phyloP scores from a whole-genome alignment of 495 filamentous ascomycete species.

The Daldinia vernicosa region DNA sequence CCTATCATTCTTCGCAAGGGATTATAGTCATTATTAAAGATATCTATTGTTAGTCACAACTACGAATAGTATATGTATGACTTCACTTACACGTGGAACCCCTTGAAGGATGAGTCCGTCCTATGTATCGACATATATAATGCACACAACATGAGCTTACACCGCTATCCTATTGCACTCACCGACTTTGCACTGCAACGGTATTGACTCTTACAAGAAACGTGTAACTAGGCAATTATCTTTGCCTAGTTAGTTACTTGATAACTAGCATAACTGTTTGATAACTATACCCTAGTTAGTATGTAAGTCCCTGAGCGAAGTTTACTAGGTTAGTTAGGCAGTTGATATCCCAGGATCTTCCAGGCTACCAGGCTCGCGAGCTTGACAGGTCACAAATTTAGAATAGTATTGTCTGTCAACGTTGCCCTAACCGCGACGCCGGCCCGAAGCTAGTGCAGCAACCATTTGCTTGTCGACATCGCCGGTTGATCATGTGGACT shows the following conservation, averaged over 20 bases:
- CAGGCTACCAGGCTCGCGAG: conserved; percentile 25
- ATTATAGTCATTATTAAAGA: background rate
- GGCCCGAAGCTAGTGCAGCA: conserved; percentile 31
- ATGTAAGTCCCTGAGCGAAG: conserved; percentile 13
- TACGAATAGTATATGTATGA: conserved; percentile 26
- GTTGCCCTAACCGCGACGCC: conserved; percentile 29
- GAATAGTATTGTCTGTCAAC: conserved; percentile 31
- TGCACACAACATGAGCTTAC: conserved; percentile 13
- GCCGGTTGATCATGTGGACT: conserved; percentile 36
- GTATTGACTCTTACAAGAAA: conserved; percentile 10
- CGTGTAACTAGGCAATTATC: background rate
- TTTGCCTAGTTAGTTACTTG: conserved; percentile 2
- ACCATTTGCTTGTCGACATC: conserved; percentile 39
- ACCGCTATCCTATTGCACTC: conserved; percentile 36
- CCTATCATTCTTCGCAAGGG: conserved; percentile 7
- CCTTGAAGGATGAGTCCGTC: conserved; percentile 20
- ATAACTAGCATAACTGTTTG: background rate
- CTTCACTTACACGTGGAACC: conserved; percentile 42
- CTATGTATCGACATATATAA: background rate
- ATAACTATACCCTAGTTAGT: conserved; percentile 6
- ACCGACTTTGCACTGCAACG: conserved; percentile 34
- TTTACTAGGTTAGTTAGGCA: background rate
- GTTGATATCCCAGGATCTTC: conserved; percentile 28
- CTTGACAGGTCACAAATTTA: conserved; percentile 37
- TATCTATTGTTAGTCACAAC: background rate